Base-by-base conservation (phyloP, 2,329 filamentous ascomycete species). In the Pseudocercospora pini-densiflorae region DNA sequence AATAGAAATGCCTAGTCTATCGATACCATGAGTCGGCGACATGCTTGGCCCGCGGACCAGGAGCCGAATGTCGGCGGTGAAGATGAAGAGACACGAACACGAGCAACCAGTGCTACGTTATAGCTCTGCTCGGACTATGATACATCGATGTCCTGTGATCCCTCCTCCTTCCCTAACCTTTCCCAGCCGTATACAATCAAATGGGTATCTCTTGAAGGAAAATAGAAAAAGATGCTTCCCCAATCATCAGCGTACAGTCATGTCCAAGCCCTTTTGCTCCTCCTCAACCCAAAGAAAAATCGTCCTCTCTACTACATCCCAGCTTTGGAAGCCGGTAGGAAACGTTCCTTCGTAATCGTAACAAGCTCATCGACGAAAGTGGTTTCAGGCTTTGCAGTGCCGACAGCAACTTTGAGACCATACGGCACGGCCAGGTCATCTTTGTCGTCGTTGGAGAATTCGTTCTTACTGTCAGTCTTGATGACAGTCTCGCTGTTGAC, bases 331-430 rank as follows among this genome's bases (percentile, higher is more conserved):
- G 61, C 65, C 9, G 72, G 72, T 27, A 71, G 60, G 62, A 73
- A 77, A 24, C 70, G 71, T 55, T 72, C 68, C 40, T 71, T 74
- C 23, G 77, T 76, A n/a, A 76, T 71, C 23, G 67, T 62, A 29
- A 76, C 75, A 31, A 79, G 70, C 66, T 75, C 71, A 60, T 83
- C 81, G 6, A 78, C 80, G 71, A 81, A 75, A 0, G 80, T 82
- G 10, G 62, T 62, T 65, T 81, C 77, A 65, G 82, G 81, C 62
- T 75, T 76, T 16, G 77, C 78, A n/a, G 71, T 73, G 36, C 68
- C 62, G 19, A 75, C 71, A 16, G 72, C 74, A 2, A 75, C 74
- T 29, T 70, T 71, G 47, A 73, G 68, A 14, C 74, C 73, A 61
- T 73, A 61, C 1, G 65, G 79, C 14, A 78, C 71, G 21, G 62